phyloP scores from a whole-genome alignment of 2,329 filamentous ascomycete genomes.

The Ustulina deusta region DNA sequence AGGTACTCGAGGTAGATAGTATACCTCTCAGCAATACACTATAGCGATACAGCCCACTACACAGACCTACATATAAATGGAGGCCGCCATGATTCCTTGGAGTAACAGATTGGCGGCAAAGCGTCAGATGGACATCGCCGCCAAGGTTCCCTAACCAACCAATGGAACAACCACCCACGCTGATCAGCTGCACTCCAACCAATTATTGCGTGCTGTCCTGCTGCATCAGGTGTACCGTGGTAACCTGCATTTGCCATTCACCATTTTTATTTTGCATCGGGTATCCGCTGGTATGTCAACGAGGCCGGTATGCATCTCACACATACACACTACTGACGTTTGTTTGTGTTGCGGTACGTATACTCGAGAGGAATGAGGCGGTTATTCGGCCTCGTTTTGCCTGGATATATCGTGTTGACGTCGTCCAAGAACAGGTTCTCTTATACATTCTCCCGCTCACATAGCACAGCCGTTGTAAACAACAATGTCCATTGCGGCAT shows the following conservation, averaged over 20 bases:
- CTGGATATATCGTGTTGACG: conserved; percentile 20
- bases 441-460: conserved; percentile 20
- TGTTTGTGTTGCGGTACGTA: conserved; percentile 19
- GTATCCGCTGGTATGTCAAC: conserved; percentile 34
- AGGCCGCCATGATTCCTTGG: conserved; percentile 31
- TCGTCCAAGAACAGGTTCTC: conserved; percentile 16
- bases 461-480: conserved; percentile 12
- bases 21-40: background rate
- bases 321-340: conserved; percentile 18
- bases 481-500: background rate
- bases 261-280: conserved; percentile 33
- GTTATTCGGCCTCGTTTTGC: conserved; percentile 5
- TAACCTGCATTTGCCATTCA: conserved; percentile 32
- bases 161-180: conserved; percentile 37
- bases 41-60: background rate
- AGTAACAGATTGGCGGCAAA: conserved; percentile 39
- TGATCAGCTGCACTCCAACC: conserved; percentile 40
- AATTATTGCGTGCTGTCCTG: conserved; percentile 35
- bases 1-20: no score
- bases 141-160: conserved; percentile 37
- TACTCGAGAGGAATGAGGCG: conserved; percentile 26
- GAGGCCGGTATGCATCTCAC: conserved; percentile 31
- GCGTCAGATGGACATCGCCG: conserved; percentile 40
- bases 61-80: conserved; percentile 11
- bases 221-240: conserved; percentile 32